Conservation (phyloP, 768 basidiomycete genomes). For the Xerocomus brunneocitrinus region DNA sequence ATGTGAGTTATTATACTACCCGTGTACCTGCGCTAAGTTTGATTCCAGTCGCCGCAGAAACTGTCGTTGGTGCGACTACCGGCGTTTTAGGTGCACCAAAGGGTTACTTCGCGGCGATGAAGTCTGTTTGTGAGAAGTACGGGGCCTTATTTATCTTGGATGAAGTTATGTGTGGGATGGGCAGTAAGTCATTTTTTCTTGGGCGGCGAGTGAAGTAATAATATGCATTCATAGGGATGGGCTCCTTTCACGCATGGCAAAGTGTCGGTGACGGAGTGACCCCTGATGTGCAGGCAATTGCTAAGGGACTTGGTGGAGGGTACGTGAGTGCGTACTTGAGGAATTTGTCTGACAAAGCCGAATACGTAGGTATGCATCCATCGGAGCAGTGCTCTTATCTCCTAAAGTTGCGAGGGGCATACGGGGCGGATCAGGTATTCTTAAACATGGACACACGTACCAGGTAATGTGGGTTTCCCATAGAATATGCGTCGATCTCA, state of each 20-base stretch:
- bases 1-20: slow-evolving; percentile 43
- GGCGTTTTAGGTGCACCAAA: slow-evolving; percentile 74
- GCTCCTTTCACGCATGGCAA: slow-evolving; percentile 83
- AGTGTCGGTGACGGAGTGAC: slow-evolving; percentile 70
- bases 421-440: slow-evolving; percentile 59
- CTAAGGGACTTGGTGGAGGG: slow-evolving; percentile 90
- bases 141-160: slow-evolving; percentile 77
- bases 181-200: slow-evolving; percentile 49
- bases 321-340: slow-evolving; percentile 31
- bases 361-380: slow-evolving; percentile 60
- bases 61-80: slow-evolving; percentile 82
- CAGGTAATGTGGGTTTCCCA: slow-evolving; percentile 41
- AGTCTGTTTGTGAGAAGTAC: slow-evolving; percentile 73
- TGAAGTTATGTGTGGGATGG: slow-evolving; percentile 93
- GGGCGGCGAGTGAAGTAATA: background rate
- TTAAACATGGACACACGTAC: slow-evolving; percentile 86
- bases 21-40: background rate
- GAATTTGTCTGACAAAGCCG: slow-evolving; percentile 4
- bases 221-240: slow-evolving; percentile 56
- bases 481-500: slow-evolving; percentile 1
- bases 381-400: slow-evolving; percentile 78
- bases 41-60: slow-evolving; percentile 68
- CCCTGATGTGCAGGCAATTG: slow-evolving; percentile 85
- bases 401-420: slow-evolving; percentile 68
- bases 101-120: slow-evolving; percentile 85